Evolutionary conservation across 2,329 filamentous ascomycete genomes (phyloP), one percentile per base, ranked within the genome.

Genomic region (Aspergillus sp.): DNA sequence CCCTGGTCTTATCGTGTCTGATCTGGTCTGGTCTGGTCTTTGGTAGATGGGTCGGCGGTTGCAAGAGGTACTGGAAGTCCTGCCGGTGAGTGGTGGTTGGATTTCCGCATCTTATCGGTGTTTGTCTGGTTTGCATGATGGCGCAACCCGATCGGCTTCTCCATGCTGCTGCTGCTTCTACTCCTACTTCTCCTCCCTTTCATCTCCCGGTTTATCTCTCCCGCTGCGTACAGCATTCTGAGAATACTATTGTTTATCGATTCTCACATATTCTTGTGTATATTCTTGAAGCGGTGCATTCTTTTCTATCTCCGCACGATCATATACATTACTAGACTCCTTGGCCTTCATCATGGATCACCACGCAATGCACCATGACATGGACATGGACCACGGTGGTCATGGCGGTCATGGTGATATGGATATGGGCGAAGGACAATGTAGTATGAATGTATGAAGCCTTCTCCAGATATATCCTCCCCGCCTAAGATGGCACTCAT

Each of bases 401-500:
- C 71, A 78, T 62, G 63, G 49, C 32, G 32, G 42, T n/a, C 84
- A 85, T 69, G 81, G 80, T 31, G 78, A 79, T 67, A 84, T 84
- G 81, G 82, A 82, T 73, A 87, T 86, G 82, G 81, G 81, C 32
- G 77, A 24, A 22, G 63, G 73, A 56, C 86, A 87, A 82, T 97
- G 93, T 84, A 93, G 83, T 77, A 97, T 97, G 92, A 96, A 93
- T 77, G 93, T 94, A 80, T n/a, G 36, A 14, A n/a, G 14, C 16
- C 16, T 16, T 42, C 16, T 4, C 16, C 16, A 7, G 6, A 42
- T n/a, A 6, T n/a, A 42, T 3, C 36, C 36, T n/a, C 36, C 36
- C 36, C 14, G 16, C 16, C 2, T 42, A 16, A 42, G 36, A 42
- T n/a, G 36, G 36, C 16, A n/a, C 36, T n/a, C 16, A n/a, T 42